A percentile compares a stretch with the other conserved stretches of the same genome.
Conservation (phyloP, 805 yeast genomes). For the Yamadazyma olivae region DNA sequence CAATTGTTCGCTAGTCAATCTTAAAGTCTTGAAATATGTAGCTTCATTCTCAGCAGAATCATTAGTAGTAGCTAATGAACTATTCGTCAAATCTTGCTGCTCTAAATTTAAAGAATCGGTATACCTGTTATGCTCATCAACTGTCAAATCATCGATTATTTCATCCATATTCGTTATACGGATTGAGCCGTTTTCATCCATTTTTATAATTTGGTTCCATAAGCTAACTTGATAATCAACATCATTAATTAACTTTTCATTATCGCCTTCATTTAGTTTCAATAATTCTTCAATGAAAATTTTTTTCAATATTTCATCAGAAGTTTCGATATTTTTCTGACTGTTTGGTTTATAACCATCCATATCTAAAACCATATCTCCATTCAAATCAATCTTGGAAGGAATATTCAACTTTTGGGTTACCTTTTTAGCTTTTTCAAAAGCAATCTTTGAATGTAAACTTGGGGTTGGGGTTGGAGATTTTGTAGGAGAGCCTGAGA, state of each 20-base stretch:
- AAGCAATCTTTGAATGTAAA: constrained; percentile 36
- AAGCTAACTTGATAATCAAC: constrained; percentile 17
- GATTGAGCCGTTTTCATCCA: constrained; percentile 67
- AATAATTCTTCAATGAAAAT: constrained; percentile 71
- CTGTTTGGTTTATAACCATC: constrained; percentile 89
- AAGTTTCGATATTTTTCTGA: constrained; percentile 67
- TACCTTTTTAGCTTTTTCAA: constrained; percentile 59
- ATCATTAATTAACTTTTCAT: constrained; percentile 12
- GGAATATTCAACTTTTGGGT: constrained; percentile 80
- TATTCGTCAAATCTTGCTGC: constrained; percentile 14
- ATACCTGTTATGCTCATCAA: constrained; percentile 9
- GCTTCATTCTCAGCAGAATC: constrained; percentile 20
- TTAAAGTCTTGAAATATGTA: constrained; percentile 76
- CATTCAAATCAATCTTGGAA: constrained; percentile 80
- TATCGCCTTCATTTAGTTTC: constrained; percentile 15
- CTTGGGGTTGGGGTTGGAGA: constrained; percentile 21
- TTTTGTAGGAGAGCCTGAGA: constrained; percentile 12
- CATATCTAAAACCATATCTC: constrained; percentile 88
- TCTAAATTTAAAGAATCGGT: constrained; percentile 22
- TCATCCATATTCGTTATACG: constrained; percentile 48
- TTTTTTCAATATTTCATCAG: constrained; percentile 73
- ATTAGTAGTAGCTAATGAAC: constrained; percentile 8
- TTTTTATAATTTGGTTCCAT: constrained; percentile 39
- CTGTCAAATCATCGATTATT: constrained; percentile 28
- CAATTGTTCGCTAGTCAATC: constrained; percentile 89